Conservation (phyloP, 768 basidiomycete species). For the Gymnopilus junonius region DNA sequence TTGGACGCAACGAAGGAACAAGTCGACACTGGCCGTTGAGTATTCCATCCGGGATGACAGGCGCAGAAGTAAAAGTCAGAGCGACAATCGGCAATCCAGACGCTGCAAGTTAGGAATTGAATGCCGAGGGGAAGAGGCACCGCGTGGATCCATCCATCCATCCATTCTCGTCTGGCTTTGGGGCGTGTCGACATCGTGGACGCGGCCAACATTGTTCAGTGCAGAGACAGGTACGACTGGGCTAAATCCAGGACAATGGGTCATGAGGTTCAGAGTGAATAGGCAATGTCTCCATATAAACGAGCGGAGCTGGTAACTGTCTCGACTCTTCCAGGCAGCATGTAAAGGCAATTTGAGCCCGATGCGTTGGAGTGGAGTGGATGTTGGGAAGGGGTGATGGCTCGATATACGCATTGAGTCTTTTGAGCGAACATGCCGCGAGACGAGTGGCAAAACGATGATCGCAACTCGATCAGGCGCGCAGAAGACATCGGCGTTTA, state of each 20-base stretch:
- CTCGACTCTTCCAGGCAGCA: neutral
- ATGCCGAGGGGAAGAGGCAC: neutral
- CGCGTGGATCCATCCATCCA: neutral
- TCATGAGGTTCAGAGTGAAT: neutral
- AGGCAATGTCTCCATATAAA: neutral
- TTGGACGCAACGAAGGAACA: neutral
- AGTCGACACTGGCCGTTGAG: neutral
- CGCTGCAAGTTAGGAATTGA: too few relatives aligned
- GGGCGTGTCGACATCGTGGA: neutral
- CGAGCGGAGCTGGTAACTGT: neutral
- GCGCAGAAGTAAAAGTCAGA: neutral
- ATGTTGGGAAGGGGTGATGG: neutral
- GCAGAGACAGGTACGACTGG: neutral
- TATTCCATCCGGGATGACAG: neutral
- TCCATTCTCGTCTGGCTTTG: neutral
- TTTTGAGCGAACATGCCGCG: neutral
- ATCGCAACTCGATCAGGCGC: neutral
- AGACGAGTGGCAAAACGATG: neutral
- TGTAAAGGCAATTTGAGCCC: neutral
- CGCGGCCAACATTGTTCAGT: neutral
- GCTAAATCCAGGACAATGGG: neutral
- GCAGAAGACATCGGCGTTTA: neutral
- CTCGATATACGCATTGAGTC: neutral
- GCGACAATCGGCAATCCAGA: neutral
- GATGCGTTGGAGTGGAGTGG: neutral